Evolutionary conservation across 225 moss, liverwort and hornwort species (phyloP).

Genomic region (Polytrichum commune): DNA sequence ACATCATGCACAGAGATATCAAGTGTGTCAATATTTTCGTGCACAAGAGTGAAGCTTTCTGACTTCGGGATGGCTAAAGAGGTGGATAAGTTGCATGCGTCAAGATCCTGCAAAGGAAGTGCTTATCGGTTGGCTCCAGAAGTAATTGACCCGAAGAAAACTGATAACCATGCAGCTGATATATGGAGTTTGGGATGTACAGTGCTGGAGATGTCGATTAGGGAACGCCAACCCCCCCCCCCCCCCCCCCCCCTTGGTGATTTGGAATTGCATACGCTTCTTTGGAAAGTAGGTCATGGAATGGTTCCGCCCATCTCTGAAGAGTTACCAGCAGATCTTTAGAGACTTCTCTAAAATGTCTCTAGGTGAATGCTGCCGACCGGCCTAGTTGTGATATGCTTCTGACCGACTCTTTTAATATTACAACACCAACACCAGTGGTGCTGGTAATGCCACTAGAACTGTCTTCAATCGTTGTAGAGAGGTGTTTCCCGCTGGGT

Average conservation of each 20-base stretch:
- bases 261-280: slow-evolving; percentile 57
- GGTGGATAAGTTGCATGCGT: slow-evolving; percentile 26
- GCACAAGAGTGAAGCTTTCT: slow-evolving; percentile 83
- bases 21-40: slow-evolving; percentile 95
- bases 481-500: slow-evolving; percentile 20
- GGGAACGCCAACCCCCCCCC: slow-evolving; percentile 73
- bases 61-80: slow-evolving; percentile 76
- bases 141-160: slow-evolving; percentile 77
- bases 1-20: slow-evolving; percentile 93
- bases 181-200: slow-evolving; percentile 98
- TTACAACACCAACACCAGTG: slow-evolving; percentile 38
- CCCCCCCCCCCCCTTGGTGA: slow-evolving; percentile 40
- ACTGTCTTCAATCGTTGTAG: slow-evolving; percentile 45
- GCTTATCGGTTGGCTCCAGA: slow-evolving; percentile 99
- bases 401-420: slow-evolving; percentile 69
- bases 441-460: slow-evolving; percentile 31
- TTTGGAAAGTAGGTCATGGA: slow-evolving; percentile 82
- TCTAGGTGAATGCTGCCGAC: slow-evolving; percentile 58
- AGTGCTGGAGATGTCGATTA: slow-evolving; percentile 88
- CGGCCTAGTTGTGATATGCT: slow-evolving; percentile 72
- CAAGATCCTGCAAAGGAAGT: slow-evolving; percentile 80
- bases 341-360: slow-evolving; percentile 72
- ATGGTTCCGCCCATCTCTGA: slow-evolving; percentile 80
- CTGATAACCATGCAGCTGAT: slow-evolving; percentile 80
- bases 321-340: slow-evolving; percentile 46